Evolutionary conservation across 495 filamentous ascomycete genomes (phyloP).

Genomic region (Peziza echinospora): DNA sequence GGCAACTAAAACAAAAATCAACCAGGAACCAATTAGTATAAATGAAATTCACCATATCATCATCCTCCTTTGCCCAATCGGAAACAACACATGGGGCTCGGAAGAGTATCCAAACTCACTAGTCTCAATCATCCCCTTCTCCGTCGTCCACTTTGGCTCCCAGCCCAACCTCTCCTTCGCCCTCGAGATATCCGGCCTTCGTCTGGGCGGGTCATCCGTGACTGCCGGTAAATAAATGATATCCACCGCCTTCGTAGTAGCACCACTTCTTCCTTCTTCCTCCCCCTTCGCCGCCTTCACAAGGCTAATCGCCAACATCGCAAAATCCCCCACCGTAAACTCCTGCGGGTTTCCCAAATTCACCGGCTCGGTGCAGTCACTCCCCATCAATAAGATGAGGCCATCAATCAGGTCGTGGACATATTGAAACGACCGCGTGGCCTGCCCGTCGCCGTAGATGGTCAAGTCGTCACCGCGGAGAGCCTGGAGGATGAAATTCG

Average conservation of each 20-base stretch:
- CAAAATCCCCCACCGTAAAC: constrained; percentile 16
- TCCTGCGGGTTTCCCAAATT: constrained; percentile 20
- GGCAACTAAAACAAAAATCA: too few species aligned
- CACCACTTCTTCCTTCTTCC: constrained; percentile 4
- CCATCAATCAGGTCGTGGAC: constrained; percentile 17
- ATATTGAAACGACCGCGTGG: constrained; percentile 19
- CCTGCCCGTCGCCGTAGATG: constrained; percentile 15
- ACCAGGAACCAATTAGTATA: too few species aligned
- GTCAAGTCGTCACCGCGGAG: constrained; percentile 13
- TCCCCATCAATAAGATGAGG: constrained; percentile 15
- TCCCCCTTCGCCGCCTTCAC: too few species aligned
- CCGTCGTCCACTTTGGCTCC: constrained; percentile 9
- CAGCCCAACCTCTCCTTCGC: constrained; percentile 15
- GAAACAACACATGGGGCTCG: too few species aligned
- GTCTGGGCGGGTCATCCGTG: constrained; percentile 15
- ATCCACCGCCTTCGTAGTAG: background rate
- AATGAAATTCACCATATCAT: too few species aligned
- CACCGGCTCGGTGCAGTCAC: constrained; percentile 15
- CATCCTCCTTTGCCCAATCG: too few species aligned
- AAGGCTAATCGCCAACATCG: constrained; percentile 11
- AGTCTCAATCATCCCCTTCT: constrained; percentile 16
- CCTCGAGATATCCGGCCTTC: constrained; percentile 17
- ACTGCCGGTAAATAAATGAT: constrained; percentile 12
- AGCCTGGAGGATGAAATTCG: constrained; percentile 19
- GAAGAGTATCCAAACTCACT: constrained; percentile 1